Conservation (phyloP, 768 basidiomycete genomes). For the Phlebiopsis gigantea region DNA sequence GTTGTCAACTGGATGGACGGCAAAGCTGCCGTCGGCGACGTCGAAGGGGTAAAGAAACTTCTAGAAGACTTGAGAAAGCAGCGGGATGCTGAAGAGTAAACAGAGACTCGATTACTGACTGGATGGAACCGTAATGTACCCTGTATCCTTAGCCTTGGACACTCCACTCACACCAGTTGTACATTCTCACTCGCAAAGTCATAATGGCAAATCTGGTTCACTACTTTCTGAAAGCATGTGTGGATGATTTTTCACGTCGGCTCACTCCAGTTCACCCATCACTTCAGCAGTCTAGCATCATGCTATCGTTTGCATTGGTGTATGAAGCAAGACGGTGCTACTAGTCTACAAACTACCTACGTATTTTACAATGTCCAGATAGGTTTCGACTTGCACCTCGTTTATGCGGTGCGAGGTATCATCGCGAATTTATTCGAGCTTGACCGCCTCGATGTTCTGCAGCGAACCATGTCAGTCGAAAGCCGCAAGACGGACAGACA, state of each 20-base stretch:
- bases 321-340: too few species aligned
- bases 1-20: conserved; percentile 76
- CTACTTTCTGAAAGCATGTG: not conserved
- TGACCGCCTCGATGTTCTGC: conserved; percentile 25
- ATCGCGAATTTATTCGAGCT: conserved; percentile 9
- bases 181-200: not conserved
- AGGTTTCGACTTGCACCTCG: not conserved
- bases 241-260: not conserved
- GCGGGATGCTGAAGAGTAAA: conserved; percentile 47
- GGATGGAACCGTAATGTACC: not conserved
- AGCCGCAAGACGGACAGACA: not conserved
- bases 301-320: not conserved
- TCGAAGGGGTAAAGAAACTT: conserved; percentile 63
- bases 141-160: not conserved
- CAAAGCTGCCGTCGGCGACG: conserved; percentile 57
- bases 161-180: not conserved
- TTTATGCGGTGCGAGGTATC: not conserved
- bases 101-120: not conserved
- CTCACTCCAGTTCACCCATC: not conserved
- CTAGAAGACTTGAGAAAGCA: conserved; percentile 60
- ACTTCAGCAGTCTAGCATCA: not conserved
- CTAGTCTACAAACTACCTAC: not conserved
- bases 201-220: not conserved
- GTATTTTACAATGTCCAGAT: not conserved
- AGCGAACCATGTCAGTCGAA: not conserved